Percentiles rank a stretch among this genome's conserved stretches.
These are phyloP conservation scores for Firmiana major DNA, from an alignment of 345 rosid genomes.

Conservation along the genomic window DNA sequence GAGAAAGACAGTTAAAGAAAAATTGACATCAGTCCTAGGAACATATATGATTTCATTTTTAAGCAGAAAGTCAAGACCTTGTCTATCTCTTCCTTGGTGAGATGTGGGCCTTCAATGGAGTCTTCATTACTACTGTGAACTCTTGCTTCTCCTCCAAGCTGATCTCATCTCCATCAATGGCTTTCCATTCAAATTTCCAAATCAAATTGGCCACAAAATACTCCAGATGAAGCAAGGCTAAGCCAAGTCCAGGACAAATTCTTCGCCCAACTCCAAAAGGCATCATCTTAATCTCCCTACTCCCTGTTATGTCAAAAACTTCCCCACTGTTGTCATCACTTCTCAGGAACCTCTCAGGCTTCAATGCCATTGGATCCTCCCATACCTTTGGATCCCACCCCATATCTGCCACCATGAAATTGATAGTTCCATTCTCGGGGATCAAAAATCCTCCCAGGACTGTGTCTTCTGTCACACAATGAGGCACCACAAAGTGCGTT, in stretches of 20 bases:
- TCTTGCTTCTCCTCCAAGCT: conserved; percentile 30
- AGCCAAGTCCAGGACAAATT: conserved; percentile 35
- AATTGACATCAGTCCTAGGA: too few relatives aligned
- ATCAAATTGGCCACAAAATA: conserved; percentile 40
- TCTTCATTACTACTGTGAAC: conserved; percentile 24
- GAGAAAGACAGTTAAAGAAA: too few relatives aligned
- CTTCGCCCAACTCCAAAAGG: conserved; percentile 42
- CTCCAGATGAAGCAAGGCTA: conserved; percentile 36
- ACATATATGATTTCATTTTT: neutral
- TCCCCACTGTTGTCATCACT: neutral
- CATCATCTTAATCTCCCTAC: conserved; percentile 41
- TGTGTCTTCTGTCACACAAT: neutral
- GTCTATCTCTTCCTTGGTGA: neutral
- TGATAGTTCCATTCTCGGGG: neutral
- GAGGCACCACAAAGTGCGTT: conserved; percentile 24
- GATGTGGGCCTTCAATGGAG: conserved; percentile 4
- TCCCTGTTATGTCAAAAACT: conserved; percentile 32
- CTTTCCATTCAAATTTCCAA: conserved; percentile 35
- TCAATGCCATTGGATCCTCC: conserved; percentile 44
- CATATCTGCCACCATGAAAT: conserved; percentile 22
- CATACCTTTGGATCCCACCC: conserved; percentile 36
- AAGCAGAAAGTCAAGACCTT: neutral
- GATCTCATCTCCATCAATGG: conserved; percentile 22
- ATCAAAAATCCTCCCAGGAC: conserved; percentile 5
- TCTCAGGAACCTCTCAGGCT: conserved; percentile 35